Base-by-base conservation (phyloP, 108 stramenopile genomes). In the Skeletonema costatum region DNA sequence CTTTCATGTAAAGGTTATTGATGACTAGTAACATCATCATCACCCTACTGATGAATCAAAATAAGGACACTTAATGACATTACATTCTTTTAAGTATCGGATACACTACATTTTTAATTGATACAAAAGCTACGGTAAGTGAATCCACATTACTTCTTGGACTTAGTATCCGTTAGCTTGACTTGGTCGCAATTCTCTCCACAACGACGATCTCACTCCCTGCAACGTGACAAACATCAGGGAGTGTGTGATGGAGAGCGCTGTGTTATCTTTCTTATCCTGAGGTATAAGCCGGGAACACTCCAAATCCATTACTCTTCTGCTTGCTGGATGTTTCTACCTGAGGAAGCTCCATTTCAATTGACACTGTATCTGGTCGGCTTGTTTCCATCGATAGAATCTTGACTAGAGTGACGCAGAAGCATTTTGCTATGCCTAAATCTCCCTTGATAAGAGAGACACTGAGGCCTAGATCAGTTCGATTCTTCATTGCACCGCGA, bases 361-460 rank as follows among this genome's bases (percentile, higher is more conserved):
- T 53, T n/a, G 80, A 68, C 12, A 74, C 67, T 21, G 53, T 56
- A 64, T 81, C 80, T 25, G 73, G 68, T 44, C 58, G 35, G 19
- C 61, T 53, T 14, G 25, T 59, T 62, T 72, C 66, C 25, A 71
- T 69, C 5, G 80, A 74, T 48, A 74, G 29, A 21, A 81, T 90
- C 44, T 75, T 73, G 46, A 95, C 87, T 10, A 95, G 75, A 16
- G 92, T 95, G 25, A 96, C 87, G 58, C 90, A 92, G 69, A 93
- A 96, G 74, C 88, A 92, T 66, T 90, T 93, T 9, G 87, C 88
- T 67, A 91, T 85, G 36, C 88, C 88, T 42, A 91, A 85, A 30
- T 86, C 84, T 25, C 90, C 89, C 71, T 88, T 91, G 61, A 96
- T 85, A 0, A 96, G 71, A 25, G 87, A 83, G 11, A 93, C 82